Conservation (phyloP, 2,329 filamentous ascomycete genomes). For the Cladosporium sp. region DNA sequence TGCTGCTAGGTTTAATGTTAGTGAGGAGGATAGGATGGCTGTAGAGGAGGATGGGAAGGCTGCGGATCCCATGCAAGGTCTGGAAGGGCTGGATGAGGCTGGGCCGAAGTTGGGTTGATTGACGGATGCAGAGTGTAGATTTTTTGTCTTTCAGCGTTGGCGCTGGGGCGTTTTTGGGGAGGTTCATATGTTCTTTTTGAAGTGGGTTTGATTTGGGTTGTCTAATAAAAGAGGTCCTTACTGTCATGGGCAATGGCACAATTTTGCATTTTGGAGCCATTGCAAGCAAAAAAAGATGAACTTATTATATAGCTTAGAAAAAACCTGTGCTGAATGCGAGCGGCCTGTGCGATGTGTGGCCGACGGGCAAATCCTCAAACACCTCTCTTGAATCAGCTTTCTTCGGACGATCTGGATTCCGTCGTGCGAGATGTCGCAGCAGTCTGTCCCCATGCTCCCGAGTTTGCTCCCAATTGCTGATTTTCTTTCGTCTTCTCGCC, state of each 20-base stretch:
- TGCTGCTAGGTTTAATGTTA: slow-evolving; percentile 81
- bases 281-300: neutral
- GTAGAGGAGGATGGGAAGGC: slow-evolving; percentile 52
- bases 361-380: no score
- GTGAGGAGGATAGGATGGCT: slow-evolving; percentile 68
- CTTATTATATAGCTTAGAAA: neutral
- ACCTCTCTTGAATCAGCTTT: neutral
- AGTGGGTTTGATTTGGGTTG: no score
- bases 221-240: no score
- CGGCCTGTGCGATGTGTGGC: neutral
- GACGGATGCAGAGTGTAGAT: neutral
- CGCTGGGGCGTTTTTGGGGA: neutral
- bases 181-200: no score
- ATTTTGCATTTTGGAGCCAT: neutral
- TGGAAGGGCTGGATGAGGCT: slow-evolving; percentile 90
- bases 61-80: slow-evolving; percentile 90
- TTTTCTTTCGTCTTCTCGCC: neutral
- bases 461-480: no score
- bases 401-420: neutral
- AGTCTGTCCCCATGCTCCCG: neutral
- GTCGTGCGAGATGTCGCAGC: neutral
- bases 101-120: slow-evolving; percentile 79
- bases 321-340: neutral
- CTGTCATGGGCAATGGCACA: neutral
- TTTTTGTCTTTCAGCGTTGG: slow-evolving; percentile 3